These are phyloP conservation scores for Barbatosphaeria neglecta DNA, from an alignment of 495 filamentous ascomycete genomes.

Conservation along the genomic window DNA sequence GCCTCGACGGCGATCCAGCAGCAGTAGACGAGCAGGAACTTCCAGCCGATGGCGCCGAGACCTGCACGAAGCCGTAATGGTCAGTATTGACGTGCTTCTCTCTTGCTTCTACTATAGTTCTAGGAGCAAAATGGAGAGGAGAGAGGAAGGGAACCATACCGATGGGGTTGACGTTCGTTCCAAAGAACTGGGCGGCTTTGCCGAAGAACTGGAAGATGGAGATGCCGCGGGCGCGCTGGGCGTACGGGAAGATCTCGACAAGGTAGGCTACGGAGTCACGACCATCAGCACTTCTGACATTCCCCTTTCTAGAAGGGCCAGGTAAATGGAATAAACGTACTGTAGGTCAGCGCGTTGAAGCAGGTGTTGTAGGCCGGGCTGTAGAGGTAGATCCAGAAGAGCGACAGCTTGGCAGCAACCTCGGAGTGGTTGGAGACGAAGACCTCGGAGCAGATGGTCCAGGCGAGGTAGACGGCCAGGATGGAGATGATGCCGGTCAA, in stretches of 20 bases:
- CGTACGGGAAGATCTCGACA: constrained; percentile 54
- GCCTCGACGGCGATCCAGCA: constrained; percentile 48
- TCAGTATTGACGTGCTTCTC: no score
- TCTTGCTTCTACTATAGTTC: no score
- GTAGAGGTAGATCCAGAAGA: constrained; percentile 57
- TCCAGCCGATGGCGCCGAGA: constrained; percentile 47
- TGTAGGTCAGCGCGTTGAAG: constrained; percentile 58
- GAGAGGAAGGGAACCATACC: constrained; percentile 5
- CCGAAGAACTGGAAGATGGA: constrained; percentile 56
- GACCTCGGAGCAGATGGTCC: constrained; percentile 45
- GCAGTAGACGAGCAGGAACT: constrained; percentile 41
- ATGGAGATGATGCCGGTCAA: constrained; percentile 42
- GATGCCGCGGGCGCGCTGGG: constrained; percentile 48
- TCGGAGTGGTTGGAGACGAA: constrained; percentile 22
- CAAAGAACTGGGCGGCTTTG: constrained; percentile 31
- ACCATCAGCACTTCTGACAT: not conserved
- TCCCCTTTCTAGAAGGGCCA: not conserved
- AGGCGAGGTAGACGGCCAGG: constrained; percentile 45
- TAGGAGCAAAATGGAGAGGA: not conserved
- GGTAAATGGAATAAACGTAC: constrained; percentile 33
- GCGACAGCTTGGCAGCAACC: constrained; percentile 28
- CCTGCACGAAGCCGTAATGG: no score
- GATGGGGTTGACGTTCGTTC: constrained; percentile 55
- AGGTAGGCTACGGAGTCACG: constrained; percentile 43
- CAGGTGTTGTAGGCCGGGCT: constrained; percentile 52